Evolutionary conservation across 495 filamentous ascomycete genomes (phyloP).

Genomic region (Immersiella caudata): DNA sequence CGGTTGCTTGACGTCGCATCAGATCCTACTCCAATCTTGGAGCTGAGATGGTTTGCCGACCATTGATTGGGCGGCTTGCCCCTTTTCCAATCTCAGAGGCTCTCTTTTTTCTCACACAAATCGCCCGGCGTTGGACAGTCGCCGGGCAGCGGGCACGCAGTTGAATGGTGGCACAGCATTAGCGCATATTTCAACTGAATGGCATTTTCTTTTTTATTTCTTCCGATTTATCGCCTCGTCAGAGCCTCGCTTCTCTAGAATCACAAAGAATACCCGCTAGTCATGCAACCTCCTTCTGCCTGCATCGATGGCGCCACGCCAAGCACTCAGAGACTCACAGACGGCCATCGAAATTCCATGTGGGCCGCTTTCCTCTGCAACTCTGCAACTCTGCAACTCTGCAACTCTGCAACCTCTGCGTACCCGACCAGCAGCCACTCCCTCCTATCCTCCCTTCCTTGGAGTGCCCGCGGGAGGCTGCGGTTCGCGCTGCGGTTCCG

Average conservation of each 20-base stretch:
- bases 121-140: not conserved
- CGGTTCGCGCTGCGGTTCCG: too few species aligned
- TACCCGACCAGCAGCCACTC: not conserved
- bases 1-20: slow-evolving; percentile 10
- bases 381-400: not conserved
- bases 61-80: slow-evolving; percentile 3
- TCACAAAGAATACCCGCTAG: slow-evolving; percentile 2
- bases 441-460: too few species aligned
- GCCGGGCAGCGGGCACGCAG: not conserved
- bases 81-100: slow-evolving; percentile 13
- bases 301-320: slow-evolving; percentile 26
- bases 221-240: not conserved
- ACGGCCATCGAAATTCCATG: not conserved
- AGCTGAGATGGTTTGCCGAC: not conserved
- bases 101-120: slow-evolving; percentile 5
- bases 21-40: slow-evolving; percentile 13
- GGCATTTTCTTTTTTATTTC: not conserved
- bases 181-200: not conserved
- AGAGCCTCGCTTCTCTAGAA: not conserved
- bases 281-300: slow-evolving; percentile 21
- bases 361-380: not conserved
- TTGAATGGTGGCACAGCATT: not conserved
- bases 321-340: slow-evolving; percentile 11
- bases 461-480: too few species aligned
- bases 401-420: not conserved